Percentiles rank a stretch among this genome's conserved stretches.
Evolutionary conservation across 441 rosid genomes (phyloP).

Genomic region (Pelargonium cotyledonis): DNA sequence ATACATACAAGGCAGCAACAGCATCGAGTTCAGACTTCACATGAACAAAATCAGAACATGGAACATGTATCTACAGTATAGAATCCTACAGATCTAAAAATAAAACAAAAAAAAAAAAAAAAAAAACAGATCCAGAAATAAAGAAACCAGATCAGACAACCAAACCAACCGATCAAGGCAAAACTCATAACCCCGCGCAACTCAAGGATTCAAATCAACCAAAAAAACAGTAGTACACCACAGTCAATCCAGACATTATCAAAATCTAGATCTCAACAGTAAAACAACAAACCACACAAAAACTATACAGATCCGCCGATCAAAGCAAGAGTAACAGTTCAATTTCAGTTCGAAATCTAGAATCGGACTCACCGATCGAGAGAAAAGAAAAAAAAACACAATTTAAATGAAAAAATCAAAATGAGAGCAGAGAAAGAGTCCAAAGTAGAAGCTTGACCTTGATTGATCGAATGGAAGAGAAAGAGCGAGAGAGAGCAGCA

Average conservation of each 20-base stretch:
- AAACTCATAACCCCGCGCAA: neutral
- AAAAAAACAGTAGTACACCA: neutral
- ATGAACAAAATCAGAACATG: neutral
- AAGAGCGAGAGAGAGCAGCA: constrained; percentile 1
- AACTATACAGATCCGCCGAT: neutral
- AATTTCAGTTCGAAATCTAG: neutral
- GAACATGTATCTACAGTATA: neutral
- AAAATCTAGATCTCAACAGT: neutral
- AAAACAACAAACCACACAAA: neutral
- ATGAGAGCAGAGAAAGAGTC: neutral
- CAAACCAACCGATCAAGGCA: neutral
- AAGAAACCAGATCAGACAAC: neutral
- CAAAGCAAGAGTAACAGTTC: neutral
- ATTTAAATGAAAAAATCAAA: neutral
- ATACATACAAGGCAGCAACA: neutral
- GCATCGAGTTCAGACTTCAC: neutral
- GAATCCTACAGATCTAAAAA: neutral
- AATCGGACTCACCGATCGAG: no score
- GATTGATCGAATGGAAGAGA: neutral
- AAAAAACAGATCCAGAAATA: neutral
- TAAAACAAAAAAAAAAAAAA: neutral
- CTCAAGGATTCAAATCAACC: neutral
- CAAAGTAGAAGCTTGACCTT: neutral
- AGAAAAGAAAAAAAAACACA: no score
- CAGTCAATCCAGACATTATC: neutral